A percentile compares a stretch with the other conserved stretches of the same genome.
Conservation (phyloP, 2,329 filamentous ascomycete species). For the Aschersonia sp. region DNA sequence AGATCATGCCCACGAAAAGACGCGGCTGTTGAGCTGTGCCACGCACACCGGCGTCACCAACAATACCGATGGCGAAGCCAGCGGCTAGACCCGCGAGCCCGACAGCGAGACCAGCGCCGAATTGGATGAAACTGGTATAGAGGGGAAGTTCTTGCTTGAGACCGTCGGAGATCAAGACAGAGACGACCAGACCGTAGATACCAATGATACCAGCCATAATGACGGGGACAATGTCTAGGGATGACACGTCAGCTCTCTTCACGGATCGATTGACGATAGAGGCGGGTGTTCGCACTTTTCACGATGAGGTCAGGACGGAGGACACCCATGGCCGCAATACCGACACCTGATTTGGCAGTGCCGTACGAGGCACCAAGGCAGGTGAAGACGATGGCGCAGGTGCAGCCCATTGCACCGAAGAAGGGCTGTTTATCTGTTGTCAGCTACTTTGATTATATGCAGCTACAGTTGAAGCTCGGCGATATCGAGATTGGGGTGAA, state of each 20-base stretch:
- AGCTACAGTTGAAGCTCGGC: background rate
- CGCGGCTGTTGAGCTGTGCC: conserved; percentile 73
- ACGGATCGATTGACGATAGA: background rate
- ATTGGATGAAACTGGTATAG: conserved; percentile 74
- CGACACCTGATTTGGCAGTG: conserved; percentile 97
- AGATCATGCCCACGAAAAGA: conserved; percentile 93
- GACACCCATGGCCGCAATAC: conserved; percentile 97
- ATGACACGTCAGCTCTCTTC: conserved; percentile 7
- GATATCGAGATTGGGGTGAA: background rate
- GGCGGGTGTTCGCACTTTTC: conserved; percentile 60
- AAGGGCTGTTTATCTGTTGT: conserved; percentile 43
- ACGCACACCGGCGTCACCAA: conserved; percentile 78
- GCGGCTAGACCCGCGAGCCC: conserved; percentile 73
- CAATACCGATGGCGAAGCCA: conserved; percentile 77
- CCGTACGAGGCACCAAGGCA: conserved; percentile 95
- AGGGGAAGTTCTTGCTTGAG: conserved; percentile 58
- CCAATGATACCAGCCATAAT: conserved; percentile 99
- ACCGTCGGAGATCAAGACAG: conserved; percentile 71
- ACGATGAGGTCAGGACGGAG: conserved; percentile 95
- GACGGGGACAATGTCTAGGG: conserved; percentile 88
- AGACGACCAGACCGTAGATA: conserved; percentile 90
- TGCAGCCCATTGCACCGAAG: conserved; percentile 96
- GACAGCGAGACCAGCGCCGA: conserved; percentile 70
- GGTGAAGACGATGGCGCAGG: conserved; percentile 91
- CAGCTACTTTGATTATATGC: background rate